Conservation (phyloP, 441 rosid species). For the Euphorbia celastroides region DNA sequence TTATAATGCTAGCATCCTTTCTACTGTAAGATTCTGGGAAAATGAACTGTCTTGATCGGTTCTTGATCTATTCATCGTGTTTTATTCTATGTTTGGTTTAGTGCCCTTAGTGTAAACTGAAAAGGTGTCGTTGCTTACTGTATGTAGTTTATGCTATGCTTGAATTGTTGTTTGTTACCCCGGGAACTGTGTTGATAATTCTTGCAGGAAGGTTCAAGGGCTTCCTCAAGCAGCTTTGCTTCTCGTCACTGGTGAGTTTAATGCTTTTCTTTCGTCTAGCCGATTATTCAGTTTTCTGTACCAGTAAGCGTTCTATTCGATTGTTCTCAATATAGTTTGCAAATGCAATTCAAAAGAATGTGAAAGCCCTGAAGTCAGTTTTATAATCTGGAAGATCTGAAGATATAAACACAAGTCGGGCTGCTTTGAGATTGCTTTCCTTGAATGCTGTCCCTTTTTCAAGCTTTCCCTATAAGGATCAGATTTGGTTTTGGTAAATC, state of each 20-base stretch:
- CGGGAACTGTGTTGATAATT: conserved; percentile 76
- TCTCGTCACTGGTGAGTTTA: conserved; percentile 56
- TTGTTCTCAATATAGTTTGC: not conserved
- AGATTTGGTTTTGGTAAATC: too few species aligned
- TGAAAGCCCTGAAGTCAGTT: not conserved
- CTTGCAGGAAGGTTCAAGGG: conserved; percentile 92
- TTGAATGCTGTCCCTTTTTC: not conserved
- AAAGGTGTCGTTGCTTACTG: not conserved
- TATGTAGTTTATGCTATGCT: not conserved
- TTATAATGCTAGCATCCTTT: too few species aligned
- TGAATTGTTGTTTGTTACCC: conserved; percentile 31
- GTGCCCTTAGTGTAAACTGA: not conserved
- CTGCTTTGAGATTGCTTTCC: not conserved
- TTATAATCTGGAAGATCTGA: not conserved
- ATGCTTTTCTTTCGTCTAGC: not conserved
- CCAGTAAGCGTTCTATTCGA: too few species aligned
- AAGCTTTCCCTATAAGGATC: too few species aligned
- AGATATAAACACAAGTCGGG: not conserved
- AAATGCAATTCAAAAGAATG: not conserved
- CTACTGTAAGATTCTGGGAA: not conserved
- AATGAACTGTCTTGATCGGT: not conserved
- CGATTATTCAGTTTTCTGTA: too few species aligned
- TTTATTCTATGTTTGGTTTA: not conserved
- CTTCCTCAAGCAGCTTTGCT: conserved; percentile 88
- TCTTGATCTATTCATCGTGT: not conserved